Evolutionary conservation across 2,329 filamentous ascomycete species (phyloP).

Genomic region (Aspergillus tubingensis): DNA sequence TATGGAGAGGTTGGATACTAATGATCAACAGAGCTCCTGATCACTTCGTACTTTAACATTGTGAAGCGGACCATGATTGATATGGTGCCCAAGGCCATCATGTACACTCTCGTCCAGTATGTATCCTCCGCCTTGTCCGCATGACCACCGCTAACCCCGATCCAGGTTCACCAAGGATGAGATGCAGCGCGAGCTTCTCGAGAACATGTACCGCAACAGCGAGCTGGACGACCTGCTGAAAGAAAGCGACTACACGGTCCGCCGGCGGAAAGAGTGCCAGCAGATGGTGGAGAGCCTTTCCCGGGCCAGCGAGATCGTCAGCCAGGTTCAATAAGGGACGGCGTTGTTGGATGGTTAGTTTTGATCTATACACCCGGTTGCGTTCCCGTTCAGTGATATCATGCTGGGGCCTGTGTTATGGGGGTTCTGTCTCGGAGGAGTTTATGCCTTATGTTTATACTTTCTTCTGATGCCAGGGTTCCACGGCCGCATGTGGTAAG

Average conservation of each 20-base stretch:
- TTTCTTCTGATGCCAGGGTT: constrained; percentile 17
- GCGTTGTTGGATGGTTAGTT: constrained; percentile 19
- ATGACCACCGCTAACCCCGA: constrained; percentile 10
- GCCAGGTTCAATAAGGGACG: constrained; percentile 61
- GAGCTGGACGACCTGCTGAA: constrained; percentile 93
- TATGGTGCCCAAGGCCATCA: constrained; percentile 99
- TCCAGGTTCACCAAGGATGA: constrained; percentile 88
- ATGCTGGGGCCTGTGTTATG: constrained; percentile 17
- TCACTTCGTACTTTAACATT: constrained; percentile 97
- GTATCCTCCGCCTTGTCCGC: constrained; percentile 42
- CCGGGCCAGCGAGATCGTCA: constrained; percentile 94
- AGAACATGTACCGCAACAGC: constrained; percentile 93
- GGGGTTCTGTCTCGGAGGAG: constrained; percentile 10
- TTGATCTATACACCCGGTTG: constrained; percentile 16
- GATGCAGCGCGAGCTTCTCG: constrained; percentile 95
- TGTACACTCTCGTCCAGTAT: constrained; percentile 94
- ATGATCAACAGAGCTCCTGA: constrained; percentile 72
- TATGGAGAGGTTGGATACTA: constrained; percentile 11
- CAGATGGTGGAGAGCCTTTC: constrained; percentile 96
- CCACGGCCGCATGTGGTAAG: constrained; percentile 10
- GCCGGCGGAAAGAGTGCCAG: constrained; percentile 95
- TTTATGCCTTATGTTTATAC: constrained; percentile 19
- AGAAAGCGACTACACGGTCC: constrained; percentile 95
- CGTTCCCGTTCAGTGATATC: neutral
- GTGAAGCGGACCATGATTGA: constrained; percentile 98